Percentiles rank a stretch among this genome's conserved stretches.
These are phyloP conservation scores for Penicillium sp. DNA, from an alignment of 2,329 filamentous ascomycete genomes.

Conservation along the genomic window DNA sequence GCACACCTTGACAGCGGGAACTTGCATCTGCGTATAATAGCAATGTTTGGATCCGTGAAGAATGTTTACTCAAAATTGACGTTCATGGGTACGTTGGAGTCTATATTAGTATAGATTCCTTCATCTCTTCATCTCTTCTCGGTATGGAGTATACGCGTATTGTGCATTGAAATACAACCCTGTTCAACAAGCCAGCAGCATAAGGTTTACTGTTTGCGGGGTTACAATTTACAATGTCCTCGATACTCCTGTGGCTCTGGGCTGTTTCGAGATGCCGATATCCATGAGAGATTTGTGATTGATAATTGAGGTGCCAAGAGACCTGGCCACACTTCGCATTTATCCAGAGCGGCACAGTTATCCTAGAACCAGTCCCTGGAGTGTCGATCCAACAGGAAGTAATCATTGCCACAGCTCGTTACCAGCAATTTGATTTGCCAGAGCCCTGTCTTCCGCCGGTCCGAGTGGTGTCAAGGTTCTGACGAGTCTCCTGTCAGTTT, in stretches of 20 bases:
- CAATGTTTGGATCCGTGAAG: not conserved
- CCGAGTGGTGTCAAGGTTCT: not conserved
- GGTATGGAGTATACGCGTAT: not conserved
- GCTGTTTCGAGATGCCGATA: not conserved
- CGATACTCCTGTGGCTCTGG: not conserved
- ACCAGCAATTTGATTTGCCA: constrained; percentile 4
- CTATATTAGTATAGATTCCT: not conserved
- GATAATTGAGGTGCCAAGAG: not conserved
- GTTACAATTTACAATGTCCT: not conserved
- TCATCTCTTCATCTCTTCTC: not conserved
- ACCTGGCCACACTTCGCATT: not conserved
- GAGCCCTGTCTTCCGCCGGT: not conserved
- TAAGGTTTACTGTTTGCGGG: not conserved
- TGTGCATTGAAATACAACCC: constrained; percentile 7
- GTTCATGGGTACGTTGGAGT: not conserved
- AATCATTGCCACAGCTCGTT: constrained; percentile 7
- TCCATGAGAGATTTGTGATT: not conserved
- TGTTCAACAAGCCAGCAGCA: not conserved
- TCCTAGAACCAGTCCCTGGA: too few species aligned
- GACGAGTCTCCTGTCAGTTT: not conserved
- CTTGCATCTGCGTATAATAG: constrained; percentile 6
- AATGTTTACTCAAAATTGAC: not conserved
- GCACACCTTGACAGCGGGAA: constrained; percentile 4
- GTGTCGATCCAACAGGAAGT: too few species aligned
- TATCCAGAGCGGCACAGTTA: too few species aligned